Evolutionary conservation across 75 land plant species (phyloP).

Genomic region (Gnetum montanum): DNA sequence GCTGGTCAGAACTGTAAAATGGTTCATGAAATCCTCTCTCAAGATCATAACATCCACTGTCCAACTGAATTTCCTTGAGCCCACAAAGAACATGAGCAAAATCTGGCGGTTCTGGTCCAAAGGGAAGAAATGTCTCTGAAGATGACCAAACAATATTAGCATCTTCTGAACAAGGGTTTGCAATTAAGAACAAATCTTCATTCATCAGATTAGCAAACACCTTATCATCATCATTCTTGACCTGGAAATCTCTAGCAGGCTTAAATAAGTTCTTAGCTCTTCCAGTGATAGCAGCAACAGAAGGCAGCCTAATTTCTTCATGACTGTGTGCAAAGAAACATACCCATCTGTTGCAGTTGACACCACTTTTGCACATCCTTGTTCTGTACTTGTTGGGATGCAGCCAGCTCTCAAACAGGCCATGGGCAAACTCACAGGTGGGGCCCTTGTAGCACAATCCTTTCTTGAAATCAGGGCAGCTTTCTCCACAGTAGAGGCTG

Average conservation of each 20-base stretch:
- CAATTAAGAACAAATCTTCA: not conserved
- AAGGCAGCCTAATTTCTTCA: not conserved
- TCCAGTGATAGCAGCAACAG: not conserved
- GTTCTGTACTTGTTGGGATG: conserved; percentile 9
- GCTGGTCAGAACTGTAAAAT: not conserved
- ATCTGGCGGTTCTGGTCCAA: not conserved
- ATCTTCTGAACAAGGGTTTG: not conserved
- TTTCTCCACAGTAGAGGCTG: conserved; percentile 24
- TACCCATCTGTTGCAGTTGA: conserved; percentile 3
- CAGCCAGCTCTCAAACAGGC: conserved; percentile 9
- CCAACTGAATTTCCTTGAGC: not conserved
- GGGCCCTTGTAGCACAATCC: conserved; percentile 3
- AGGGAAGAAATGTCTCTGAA: not conserved
- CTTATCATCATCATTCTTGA: no score
- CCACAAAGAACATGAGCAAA: not conserved
- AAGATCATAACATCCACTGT: not conserved
- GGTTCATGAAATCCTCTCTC: not conserved
- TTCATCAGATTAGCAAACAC: not conserved
- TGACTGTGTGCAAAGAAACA: conserved; percentile 5
- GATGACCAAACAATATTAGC: not conserved
- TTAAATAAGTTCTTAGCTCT: no score
- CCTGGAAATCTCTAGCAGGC: no score
- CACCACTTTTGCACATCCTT: conserved; percentile 1
- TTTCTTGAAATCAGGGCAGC: conserved; percentile 26
- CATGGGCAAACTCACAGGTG: conserved; percentile 6